Evolutionary conservation across 2,329 filamentous ascomycete genomes (phyloP), one percentile per base, ranked within the genome.

Genomic region (Verticillium isaacii): DNA sequence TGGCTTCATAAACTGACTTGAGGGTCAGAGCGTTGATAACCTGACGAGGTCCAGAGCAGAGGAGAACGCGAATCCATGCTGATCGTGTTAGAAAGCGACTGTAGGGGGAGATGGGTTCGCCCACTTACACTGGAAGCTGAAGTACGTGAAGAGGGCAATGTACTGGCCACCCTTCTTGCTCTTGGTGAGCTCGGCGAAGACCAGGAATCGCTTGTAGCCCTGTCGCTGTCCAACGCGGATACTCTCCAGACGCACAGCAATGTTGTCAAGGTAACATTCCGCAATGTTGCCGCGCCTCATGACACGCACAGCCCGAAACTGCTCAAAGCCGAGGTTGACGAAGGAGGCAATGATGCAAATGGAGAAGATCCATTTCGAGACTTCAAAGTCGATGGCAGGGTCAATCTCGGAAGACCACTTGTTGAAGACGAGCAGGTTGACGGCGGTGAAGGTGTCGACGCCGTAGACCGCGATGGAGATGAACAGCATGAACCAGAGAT

Each of bases 331-430:
- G 32, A 96, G 83, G 67, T 98, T 91, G 66, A 92, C 79, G 74
- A 94, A 93, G 11, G 93, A 98, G 39, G 95, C 82, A 66, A 98
- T 89, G 72, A 99, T 98, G 74, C 93, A 97, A 61, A 87, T 85
- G 32, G 92, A 90, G 73, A 98, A 99, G 73, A 99, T 93, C 93
- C 93, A 97, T 78, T 95, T 96, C 14, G 92, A 90, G 60, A 94
- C 85, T 57, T 86, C 79, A 70, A 96, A 87, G 3, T 88, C 85
- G 66, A 98, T 89, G 50, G 85, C 84, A 1, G 93, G 93, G 68
- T 92, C 78, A 68, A 98, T 90, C 67, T 91, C 84, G 60, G 90
- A 92, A 1, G 92, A 91, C 93, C 93, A 98, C 63, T 87, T 87
- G 77, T 96, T 87, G 78, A 97, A 97, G 61, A 85, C 90, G 58